phyloP scores from a whole-genome alignment of 73 alveolate species.

The Urostyla sp. region DNA sequence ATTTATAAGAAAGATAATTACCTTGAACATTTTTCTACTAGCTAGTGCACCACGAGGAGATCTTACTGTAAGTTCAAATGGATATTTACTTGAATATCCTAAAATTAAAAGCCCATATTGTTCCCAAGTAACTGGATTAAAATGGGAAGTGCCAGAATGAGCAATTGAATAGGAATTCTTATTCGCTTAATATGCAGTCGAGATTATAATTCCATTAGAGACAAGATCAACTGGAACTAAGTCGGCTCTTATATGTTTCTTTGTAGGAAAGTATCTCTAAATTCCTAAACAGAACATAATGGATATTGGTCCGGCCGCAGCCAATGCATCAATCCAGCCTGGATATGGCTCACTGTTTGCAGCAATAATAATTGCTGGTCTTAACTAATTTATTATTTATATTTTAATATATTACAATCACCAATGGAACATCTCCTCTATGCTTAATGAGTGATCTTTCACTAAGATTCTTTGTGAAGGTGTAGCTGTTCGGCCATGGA shows the following conservation, averaged over 20 bases:
- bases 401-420: too few species aligned
- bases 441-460: constrained; percentile 78
- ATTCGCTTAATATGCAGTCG: constrained; percentile 46
- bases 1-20: neutral
- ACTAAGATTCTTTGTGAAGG: constrained; percentile 86
- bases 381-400: too few species aligned
- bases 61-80: neutral
- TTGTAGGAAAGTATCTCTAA: neutral
- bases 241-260: constrained; percentile 59
- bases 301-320: constrained; percentile 90
- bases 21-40: neutral
- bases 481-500: constrained; percentile 90
- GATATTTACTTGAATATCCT: neutral
- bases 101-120: constrained; percentile 11
- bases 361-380: constrained; percentile 91
- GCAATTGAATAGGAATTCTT: constrained; percentile 14
- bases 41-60: constrained; percentile 19
- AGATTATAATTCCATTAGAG: constrained; percentile 69
- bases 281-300: constrained; percentile 81
- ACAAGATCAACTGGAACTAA: constrained; percentile 86
- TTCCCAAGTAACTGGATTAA: constrained; percentile 81
- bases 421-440: constrained; percentile 69
- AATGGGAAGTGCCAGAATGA: constrained; percentile 76
- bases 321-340: constrained; percentile 93
- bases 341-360: constrained; percentile 85